Evolutionary conservation across 2,329 filamentous ascomycete species (phyloP), one percentile per base, ranked within the genome.

Genomic region (Dactylellina drechsleri): DNA sequence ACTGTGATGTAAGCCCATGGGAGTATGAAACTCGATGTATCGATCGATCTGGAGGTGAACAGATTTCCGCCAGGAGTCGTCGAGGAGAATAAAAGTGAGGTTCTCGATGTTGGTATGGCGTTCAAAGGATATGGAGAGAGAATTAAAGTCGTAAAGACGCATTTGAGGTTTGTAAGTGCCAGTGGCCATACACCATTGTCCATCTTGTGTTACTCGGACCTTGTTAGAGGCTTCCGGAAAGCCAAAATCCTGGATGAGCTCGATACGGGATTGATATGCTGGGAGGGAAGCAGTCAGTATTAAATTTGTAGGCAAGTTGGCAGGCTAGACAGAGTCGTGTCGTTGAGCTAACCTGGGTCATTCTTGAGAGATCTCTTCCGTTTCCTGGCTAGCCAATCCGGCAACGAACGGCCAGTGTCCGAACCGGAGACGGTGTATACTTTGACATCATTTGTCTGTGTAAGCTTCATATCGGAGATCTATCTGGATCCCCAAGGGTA

Each of bases 361-460:
- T 94, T 89, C 83, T 98, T 98, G 79, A 97, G 84, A 81, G 92
- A 96, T 81, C 91, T 87, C 85, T 97, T 98, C 81, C 94, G 87
- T 79, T 92, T 90, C 78, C 92, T 88, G 40, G 93, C 91, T 75
- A 99, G 91, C 93, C 95, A 99, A 83, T 99, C 95, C 75, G 95
- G 95, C 31, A 99, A 86, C 18, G 92, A 92, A 26, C 94, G 88
- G 5, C 92, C 91, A 16, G 92, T 94, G 41, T 92, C 92, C 40
- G 92, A 92, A 77, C 95, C 96, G 43, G 94, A 93, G 80, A 99
- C 92, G 65, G 95, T 98, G 81, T 99, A 99, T 1, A 97, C 93
- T 68, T 92, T 91, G 73, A 97, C 91, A 52, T 90, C 87, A 77
- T 92, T 92, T 77, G 92, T 89, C 79, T 92, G 92, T 28, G 90